phyloP scores from a whole-genome alignment of 225 moss, liverwort and hornwort species.

The Antitrichia curtipendula region DNA sequence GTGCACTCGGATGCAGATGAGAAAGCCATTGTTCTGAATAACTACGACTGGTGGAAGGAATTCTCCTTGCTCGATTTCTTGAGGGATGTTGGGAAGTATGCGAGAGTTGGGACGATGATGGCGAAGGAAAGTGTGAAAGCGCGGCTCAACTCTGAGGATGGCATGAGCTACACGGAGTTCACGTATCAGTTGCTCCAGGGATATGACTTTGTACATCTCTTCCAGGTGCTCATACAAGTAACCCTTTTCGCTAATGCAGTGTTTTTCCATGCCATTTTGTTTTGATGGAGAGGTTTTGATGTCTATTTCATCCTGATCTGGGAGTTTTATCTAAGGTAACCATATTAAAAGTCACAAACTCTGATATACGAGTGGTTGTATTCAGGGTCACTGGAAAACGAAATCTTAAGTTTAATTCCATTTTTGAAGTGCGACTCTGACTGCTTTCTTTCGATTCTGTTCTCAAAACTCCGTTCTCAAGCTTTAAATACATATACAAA shows the following conservation, averaged over 20 bases:
- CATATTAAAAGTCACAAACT: neutral
- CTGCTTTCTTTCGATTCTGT: neutral
- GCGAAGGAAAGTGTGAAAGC: conserved; percentile 95
- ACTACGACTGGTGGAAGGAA: conserved; percentile 93
- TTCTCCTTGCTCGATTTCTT: conserved; percentile 68
- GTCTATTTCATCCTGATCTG: neutral
- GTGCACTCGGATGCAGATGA: conserved; percentile 15
- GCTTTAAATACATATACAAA: neutral
- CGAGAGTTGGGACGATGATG: conserved; percentile 95
- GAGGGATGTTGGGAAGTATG: conserved; percentile 81
- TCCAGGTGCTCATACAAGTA: conserved; percentile 16
- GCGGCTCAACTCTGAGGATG: conserved; percentile 84
- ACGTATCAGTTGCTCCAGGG: conserved; percentile 94
- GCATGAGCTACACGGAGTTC: conserved; percentile 98
- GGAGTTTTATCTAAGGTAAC: neutral
- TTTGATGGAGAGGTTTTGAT: neutral
- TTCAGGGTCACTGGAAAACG: neutral
- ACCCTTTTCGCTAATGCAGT: neutral
- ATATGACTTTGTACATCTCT: conserved; percentile 86
- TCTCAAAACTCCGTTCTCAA: neutral
- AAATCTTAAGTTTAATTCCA: no score
- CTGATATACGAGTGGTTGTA: neutral
- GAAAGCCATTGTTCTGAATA: conserved; percentile 55
- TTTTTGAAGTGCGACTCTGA: neutral
- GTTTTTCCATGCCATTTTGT: neutral